Evolutionary conservation across 108 stramenopile species (phyloP).

Genomic region (Conticribra weissflogii): DNA sequence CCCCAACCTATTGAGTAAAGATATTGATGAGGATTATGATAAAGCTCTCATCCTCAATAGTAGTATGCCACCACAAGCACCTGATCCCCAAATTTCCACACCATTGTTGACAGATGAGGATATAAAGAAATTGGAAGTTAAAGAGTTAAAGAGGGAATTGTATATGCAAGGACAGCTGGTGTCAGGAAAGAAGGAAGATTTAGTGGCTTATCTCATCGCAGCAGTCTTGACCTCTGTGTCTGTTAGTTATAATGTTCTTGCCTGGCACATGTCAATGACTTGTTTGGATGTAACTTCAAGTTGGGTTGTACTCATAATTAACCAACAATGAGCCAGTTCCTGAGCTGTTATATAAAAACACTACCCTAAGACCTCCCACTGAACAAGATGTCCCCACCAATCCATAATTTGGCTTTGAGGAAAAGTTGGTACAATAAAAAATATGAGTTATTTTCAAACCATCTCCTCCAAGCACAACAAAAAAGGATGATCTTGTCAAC

Average conservation of each 20-base stretch:
- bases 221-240: slow-evolving; percentile 4
- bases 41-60: neutral
- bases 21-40: neutral
- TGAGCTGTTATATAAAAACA: slow-evolving; percentile 13
- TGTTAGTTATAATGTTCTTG: neutral
- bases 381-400: slow-evolving; percentile 13
- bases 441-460: neutral
- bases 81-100: too few relatives aligned
- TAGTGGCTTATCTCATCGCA: neutral
- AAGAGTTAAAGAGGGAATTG: slow-evolving; percentile 17
- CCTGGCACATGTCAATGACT: slow-evolving; percentile 10
- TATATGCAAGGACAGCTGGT: slow-evolving; percentile 3
- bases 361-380: slow-evolving; percentile 18
- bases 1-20: neutral
- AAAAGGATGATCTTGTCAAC: slow-evolving; percentile 7
- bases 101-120: too few relatives aligned
- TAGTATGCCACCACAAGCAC: too few relatives aligned
- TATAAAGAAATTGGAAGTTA: too few relatives aligned
- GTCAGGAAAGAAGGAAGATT: neutral
- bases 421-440: slow-evolving; percentile 18
- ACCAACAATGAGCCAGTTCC: slow-evolving; percentile 11
- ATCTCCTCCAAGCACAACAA: neutral
- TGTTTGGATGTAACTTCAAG: slow-evolving; percentile 13
- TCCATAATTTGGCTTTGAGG: slow-evolving; percentile 6
- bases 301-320: slow-evolving; percentile 10